These are phyloP conservation scores for Suillus sp. DNA, from an alignment of 768 basidiomycete species.

Conservation along the genomic window DNA sequence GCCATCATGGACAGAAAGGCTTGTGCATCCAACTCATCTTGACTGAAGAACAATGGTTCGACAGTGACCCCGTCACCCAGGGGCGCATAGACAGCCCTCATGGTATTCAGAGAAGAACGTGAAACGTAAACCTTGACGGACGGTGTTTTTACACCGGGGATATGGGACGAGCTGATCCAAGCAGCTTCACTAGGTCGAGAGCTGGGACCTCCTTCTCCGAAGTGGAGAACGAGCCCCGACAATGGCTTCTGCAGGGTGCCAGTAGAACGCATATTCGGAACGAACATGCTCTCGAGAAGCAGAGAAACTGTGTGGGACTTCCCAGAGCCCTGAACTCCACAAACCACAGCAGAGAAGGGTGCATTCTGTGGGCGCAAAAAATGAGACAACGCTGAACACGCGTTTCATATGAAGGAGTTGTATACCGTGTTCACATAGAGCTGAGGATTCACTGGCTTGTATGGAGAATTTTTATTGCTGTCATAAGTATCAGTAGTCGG, in stretches of 20 bases:
- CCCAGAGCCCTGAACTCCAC: conserved; percentile 76
- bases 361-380: conserved; percentile 50
- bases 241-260: conserved; percentile 58
- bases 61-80: conserved; percentile 53
- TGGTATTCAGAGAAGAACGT: conserved; percentile 59
- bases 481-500: conserved; percentile 19
- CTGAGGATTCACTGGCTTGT: conserved; percentile 46
- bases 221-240: conserved; percentile 66
- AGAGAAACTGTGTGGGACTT: conserved; percentile 75
- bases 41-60: conserved; percentile 54
- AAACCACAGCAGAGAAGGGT: conserved; percentile 74
- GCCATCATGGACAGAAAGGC: conserved; percentile 80
- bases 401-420: neutral
- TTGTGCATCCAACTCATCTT: conserved; percentile 65
- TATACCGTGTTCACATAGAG: conserved; percentile 70
- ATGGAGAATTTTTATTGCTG: conserved; percentile 34
- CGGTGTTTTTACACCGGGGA: conserved; percentile 36
- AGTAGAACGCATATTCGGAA: conserved; percentile 49
- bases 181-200: conserved; percentile 68
- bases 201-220: conserved; percentile 63
- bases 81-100: conserved; percentile 56
- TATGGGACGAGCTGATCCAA: conserved; percentile 49
- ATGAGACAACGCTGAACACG: conserved; percentile 6
- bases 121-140: conserved; percentile 57
- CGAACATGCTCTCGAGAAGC: conserved; percentile 69